Evolutionary conservation across 2,329 filamentous ascomycete genomes (phyloP).

Genomic region (Claviceps arundinis): DNA sequence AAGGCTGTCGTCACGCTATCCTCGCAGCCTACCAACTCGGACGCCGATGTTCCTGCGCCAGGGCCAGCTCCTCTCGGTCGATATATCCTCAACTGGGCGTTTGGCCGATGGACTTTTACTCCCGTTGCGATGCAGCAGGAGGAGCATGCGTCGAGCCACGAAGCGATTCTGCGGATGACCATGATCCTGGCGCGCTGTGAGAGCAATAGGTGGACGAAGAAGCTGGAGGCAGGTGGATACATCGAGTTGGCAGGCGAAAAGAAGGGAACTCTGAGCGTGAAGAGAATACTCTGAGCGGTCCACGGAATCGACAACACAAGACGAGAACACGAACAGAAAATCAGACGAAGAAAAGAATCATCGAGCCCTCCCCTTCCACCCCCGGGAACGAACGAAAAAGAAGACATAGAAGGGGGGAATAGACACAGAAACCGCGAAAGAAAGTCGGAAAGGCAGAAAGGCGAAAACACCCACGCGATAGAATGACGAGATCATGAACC

Average conservation of each 20-base stretch:
- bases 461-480: neutral
- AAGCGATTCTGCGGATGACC: slow-evolving; percentile 54
- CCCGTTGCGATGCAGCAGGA: slow-evolving; percentile 26
- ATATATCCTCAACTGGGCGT: slow-evolving; percentile 97
- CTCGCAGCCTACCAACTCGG: slow-evolving; percentile 34
- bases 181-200: slow-evolving; percentile 62
- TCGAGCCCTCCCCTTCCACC: too few relatives aligned
- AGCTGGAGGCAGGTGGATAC: slow-evolving; percentile 45
- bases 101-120: slow-evolving; percentile 89
- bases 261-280: slow-evolving; percentile 37
- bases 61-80: slow-evolving; percentile 26
- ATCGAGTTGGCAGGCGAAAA: slow-evolving; percentile 34
- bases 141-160: slow-evolving; percentile 42
- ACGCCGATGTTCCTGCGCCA: slow-evolving; percentile 28
- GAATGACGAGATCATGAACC: neutral
- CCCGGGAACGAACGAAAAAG: neutral
- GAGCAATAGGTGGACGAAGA: slow-evolving; percentile 65
- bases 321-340: neutral
- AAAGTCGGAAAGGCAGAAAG: neutral
- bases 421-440: neutral
- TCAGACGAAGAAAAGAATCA: neutral
- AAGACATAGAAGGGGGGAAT: neutral
- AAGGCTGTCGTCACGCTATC: slow-evolving; percentile 52
- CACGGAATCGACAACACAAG: neutral
- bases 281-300: slow-evolving; percentile 29